Evolutionary conservation across 768 basidiomycete species (phyloP).

Genomic region (Mycena pura): DNA sequence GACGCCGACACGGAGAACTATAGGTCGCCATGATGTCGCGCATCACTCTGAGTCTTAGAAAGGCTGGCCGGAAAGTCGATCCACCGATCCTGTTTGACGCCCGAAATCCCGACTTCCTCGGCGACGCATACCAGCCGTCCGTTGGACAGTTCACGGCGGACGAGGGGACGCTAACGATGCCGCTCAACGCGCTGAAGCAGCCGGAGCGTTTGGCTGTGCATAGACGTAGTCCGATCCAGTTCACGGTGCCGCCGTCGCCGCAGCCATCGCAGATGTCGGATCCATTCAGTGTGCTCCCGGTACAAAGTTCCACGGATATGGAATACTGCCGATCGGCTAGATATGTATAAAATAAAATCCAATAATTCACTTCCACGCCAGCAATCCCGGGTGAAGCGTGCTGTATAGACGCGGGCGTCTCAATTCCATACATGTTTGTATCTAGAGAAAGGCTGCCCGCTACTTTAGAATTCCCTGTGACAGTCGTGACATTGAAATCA

Average conservation of each 20-base stretch:
- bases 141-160: background rate
- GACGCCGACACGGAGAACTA: background rate
- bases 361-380: too few relatives aligned
- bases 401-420: too few relatives aligned
- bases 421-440: too few relatives aligned
- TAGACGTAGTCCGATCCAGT: slow-evolving; percentile 13
- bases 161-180: background rate
- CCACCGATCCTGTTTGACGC: slow-evolving; percentile 1
- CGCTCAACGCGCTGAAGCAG: background rate
- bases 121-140: slow-evolving; percentile 7
- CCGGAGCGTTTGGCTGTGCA: slow-evolving; percentile 12
- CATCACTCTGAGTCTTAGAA: slow-evolving; percentile 51
- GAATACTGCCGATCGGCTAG: too few relatives aligned
- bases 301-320: background rate
- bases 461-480: too few relatives aligned
- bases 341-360: too few relatives aligned
- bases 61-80: slow-evolving; percentile 22
- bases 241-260: slow-evolving; percentile 17
- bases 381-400: too few relatives aligned
- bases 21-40: slow-evolving; percentile 56
- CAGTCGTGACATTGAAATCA: too few relatives aligned
- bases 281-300: background rate
- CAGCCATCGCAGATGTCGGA: slow-evolving; percentile 10
- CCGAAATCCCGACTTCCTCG: slow-evolving; percentile 10
- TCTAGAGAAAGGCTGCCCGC: too few relatives aligned